A percentile compares a stretch with the other conserved stretches of the same genome.
phyloP scores from a whole-genome alignment of 148 eudicot genomes.

The Fagopyrum homotropicum region DNA sequence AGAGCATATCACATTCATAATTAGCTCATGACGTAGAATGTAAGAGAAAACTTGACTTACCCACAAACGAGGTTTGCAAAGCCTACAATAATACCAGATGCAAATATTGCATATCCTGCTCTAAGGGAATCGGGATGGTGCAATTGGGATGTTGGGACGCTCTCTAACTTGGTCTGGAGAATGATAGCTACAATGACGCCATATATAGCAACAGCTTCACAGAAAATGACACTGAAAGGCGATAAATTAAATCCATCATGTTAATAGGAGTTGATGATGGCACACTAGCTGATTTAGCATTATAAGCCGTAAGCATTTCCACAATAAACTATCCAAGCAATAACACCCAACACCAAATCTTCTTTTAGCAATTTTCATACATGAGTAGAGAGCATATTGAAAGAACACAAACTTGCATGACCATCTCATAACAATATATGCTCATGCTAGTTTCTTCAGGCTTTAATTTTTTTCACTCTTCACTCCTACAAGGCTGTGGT shows the following conservation, averaged over 20 bases:
- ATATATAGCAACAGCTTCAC: slow-evolving; percentile 99
- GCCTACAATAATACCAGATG: slow-evolving; percentile 95
- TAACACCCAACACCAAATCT: neutral
- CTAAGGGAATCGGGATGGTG: slow-evolving; percentile 77
- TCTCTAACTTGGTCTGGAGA: slow-evolving; percentile 90
- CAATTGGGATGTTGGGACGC: slow-evolving; percentile 66
- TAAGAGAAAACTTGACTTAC: slow-evolving; percentile 29
- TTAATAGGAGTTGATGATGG: neutral
- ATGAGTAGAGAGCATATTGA: neutral
- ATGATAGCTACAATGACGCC: slow-evolving; percentile 98
- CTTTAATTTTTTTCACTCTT: neutral
- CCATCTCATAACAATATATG: neutral
- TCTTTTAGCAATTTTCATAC: neutral
- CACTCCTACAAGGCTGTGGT: neutral
- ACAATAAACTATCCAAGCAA: neutral
- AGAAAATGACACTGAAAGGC: slow-evolving; percentile 74
- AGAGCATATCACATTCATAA: neutral
- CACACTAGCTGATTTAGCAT: neutral
- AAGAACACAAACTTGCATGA: neutral
- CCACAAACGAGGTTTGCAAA: slow-evolving; percentile 98
- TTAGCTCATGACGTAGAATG: neutral
- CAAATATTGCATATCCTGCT: slow-evolving; percentile 98
- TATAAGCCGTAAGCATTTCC: neutral
- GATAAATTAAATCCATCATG: neutral
- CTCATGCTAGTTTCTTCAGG: neutral